Percentiles rank a stretch among this genome's conserved stretches.
Conservation (phyloP, 1,139 yeast species). For the Eremothecium gossypii region DNA sequence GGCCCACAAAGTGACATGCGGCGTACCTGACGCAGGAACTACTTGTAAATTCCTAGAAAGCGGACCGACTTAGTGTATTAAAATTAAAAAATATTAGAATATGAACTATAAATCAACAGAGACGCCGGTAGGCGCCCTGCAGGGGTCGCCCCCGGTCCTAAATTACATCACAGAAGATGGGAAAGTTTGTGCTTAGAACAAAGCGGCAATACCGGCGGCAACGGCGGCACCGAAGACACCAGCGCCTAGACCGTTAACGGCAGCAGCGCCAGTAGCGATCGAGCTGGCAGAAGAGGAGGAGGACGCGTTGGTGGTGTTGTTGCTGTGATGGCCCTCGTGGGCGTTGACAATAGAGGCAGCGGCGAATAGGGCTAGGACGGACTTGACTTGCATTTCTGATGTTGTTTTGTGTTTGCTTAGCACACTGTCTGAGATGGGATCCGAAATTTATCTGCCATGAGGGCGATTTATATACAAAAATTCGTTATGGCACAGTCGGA, state of each 20-base stretch:
- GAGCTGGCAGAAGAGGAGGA: constrained; percentile 15
- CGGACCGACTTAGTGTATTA: too few relatives aligned
- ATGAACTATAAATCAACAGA: too few relatives aligned
- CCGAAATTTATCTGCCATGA: too few relatives aligned
- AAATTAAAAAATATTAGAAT: too few relatives aligned
- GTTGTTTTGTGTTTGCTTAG: neutral
- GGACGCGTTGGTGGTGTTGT: constrained; percentile 31
- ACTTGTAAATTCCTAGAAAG: too few relatives aligned
- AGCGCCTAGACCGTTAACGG: constrained; percentile 44
- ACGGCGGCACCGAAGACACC: constrained; percentile 67
- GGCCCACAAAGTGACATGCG: too few relatives aligned
- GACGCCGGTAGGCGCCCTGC: neutral
- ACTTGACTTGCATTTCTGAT: constrained; percentile 50
- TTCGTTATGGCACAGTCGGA: too few relatives aligned
- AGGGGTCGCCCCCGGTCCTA: too few relatives aligned
- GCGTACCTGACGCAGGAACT: too few relatives aligned
- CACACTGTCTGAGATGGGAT: too few relatives aligned
- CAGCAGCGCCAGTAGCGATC: constrained; percentile 43
- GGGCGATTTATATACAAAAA: too few relatives aligned
- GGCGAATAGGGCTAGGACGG: constrained; percentile 35
- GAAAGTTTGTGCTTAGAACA: constrained; percentile 37
- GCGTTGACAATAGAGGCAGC: constrained; percentile 27
- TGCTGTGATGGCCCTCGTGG: constrained; percentile 20
- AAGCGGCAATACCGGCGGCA: constrained; percentile 65
- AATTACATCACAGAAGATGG: neutral